Evolutionary conservation across 164 flowering plant species (phyloP), one percentile per base, ranked within the genome.

Genomic region (Piper longum): DNA sequence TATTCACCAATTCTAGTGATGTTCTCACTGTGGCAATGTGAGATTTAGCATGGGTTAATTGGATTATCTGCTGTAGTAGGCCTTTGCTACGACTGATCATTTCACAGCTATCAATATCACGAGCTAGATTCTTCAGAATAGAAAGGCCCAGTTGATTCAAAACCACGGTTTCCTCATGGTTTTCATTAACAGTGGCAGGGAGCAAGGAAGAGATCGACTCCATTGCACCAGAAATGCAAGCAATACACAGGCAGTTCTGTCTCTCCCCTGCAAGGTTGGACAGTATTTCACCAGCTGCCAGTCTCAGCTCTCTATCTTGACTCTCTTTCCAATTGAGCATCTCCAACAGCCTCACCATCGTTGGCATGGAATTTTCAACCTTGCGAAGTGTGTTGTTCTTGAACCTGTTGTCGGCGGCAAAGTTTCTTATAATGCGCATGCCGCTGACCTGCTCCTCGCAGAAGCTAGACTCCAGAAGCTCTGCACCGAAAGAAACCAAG

Each of bases 191-290:
- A 16, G 36, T 26, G 36, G 36, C 36, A 61, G 86, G 76, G 3
- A 93, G 86, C 62, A 93, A 70, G 6, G 91, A 86, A n/a, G 99
- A 87, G 54, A 93, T 88, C 43, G 97, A 90, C 61, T 93, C 96
- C 88, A 93, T 78, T 0, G 97, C 90, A 8, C 99, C 97, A 0
- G 97, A 84, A 54, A 93, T 84, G 41, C 93, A 97, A 7, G 97
- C 89, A 26, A 93, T 87, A 4, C 95, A 78, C 1, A 88, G 79
- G 2, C 91, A 78, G 61, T 93, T 88, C 66, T 85, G 97, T 69
- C 81, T 88, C 71, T 88, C 85, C 2, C 95, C 85, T 1, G 95
- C 86, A 12, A 93, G 74, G 64, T 77, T 75, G 17, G 87, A 79
- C 64, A 93, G 57, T 0, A 93, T 87, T 48, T 81, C 82, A 19